Evolutionary conservation across 805 yeast species (phyloP).

Genomic region (Saccharomycopsis capsularis): DNA sequence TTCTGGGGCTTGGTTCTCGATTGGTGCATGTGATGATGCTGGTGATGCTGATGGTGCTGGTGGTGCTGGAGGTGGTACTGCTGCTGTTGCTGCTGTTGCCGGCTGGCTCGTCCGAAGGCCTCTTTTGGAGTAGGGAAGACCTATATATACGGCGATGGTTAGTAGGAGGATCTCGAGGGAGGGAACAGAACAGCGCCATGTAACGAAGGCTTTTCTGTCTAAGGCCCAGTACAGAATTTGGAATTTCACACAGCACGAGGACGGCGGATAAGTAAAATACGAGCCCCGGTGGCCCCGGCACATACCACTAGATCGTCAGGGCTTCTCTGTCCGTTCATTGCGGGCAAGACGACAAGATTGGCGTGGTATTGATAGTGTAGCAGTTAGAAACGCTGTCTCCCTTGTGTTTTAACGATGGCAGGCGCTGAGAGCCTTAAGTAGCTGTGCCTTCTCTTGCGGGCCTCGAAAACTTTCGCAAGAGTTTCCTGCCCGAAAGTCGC

Average conservation of each 20-base stretch:
- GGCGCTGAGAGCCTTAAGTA: too few species aligned
- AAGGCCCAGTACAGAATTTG: background rate
- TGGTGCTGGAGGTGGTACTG: constrained; percentile 24
- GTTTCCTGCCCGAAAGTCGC: too few species aligned
- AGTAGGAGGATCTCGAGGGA: background rate
- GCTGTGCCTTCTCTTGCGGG: too few species aligned
- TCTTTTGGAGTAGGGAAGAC: constrained; percentile 20
- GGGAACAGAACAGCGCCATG: background rate
- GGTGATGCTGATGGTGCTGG: constrained; percentile 23
- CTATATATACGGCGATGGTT: background rate
- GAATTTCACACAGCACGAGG: background rate
- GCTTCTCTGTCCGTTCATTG: background rate
- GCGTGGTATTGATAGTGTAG: background rate
- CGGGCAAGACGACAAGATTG: background rate
- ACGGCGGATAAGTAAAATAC: background rate
- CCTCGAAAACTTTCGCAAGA: too few species aligned
- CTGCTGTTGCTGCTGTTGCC: constrained; percentile 20
- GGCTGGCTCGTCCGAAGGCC: constrained; percentile 10
- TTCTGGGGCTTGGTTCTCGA: constrained; percentile 19
- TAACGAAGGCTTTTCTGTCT: background rate
- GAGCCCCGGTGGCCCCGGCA: too few species aligned
- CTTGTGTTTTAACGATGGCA: too few species aligned
- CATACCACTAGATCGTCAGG: constrained; percentile 14
- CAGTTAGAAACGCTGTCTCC: too few species aligned
- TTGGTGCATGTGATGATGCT: constrained; percentile 22